Conservation (phyloP, 2,329 filamentous ascomycete species). For the Cladosporium sp. region DNA sequence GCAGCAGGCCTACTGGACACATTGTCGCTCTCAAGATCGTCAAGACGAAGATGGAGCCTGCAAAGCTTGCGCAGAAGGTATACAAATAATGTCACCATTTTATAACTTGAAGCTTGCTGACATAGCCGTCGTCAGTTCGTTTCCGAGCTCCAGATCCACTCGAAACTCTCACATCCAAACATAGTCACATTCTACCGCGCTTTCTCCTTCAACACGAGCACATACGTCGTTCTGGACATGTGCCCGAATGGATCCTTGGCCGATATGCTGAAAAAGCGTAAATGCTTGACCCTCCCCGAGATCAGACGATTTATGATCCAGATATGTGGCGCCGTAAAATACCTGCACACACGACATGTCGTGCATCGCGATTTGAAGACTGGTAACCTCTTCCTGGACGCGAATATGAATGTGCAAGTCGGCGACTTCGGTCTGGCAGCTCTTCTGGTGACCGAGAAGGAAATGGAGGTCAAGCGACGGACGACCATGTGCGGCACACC, state of each 20-base stretch:
- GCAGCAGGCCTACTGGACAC: conserved; percentile 58
- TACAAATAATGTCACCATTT: background rate
- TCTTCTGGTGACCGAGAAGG: conserved; percentile 84
- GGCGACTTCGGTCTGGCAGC: conserved; percentile 96
- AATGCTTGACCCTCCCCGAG: conserved; percentile 88
- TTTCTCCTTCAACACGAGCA: conserved; percentile 84
- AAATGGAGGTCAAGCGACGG: conserved; percentile 76
- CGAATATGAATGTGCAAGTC: conserved; percentile 95
- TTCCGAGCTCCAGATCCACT: conserved; percentile 93
- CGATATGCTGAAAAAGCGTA: conserved; percentile 94
- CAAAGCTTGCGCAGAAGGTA: conserved; percentile 83
- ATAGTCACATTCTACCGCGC: conserved; percentile 94
- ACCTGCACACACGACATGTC: conserved; percentile 92
- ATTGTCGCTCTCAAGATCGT: conserved; percentile 79
- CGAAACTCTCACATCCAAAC: conserved; percentile 93
- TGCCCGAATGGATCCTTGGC: conserved; percentile 95
- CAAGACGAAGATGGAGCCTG: conserved; percentile 73
- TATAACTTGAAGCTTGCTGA: conserved; percentile 15
- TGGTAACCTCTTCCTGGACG: conserved; percentile 94
- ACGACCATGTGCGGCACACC: conserved; percentile 96
- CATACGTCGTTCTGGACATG: conserved; percentile 90
- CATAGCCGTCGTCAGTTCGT: conserved; percentile 54
- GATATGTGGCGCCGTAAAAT: conserved; percentile 95
- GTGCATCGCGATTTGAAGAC: conserved; percentile 98
- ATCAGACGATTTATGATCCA: conserved; percentile 92